Evolutionary conservation across 768 basidiomycete genomes (phyloP).

Genomic region (Amanita jacksonii): DNA sequence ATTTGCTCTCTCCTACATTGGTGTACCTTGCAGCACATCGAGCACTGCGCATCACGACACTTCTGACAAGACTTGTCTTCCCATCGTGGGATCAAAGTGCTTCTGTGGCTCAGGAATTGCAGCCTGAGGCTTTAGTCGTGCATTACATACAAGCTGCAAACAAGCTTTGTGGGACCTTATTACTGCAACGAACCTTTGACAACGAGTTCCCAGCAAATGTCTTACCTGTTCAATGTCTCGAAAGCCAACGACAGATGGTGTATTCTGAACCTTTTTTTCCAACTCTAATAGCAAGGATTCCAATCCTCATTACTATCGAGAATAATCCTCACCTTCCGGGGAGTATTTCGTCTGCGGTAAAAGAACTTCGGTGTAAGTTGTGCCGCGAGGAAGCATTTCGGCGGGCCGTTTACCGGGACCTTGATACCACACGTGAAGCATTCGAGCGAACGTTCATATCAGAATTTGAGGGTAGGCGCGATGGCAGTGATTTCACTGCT

Average conservation of each 20-base stretch:
- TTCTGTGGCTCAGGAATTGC: constrained; percentile 24
- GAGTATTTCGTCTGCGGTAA: constrained; percentile 37
- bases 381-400: constrained; percentile 63
- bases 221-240: constrained; percentile 58
- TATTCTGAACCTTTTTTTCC: constrained; percentile 61
- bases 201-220: constrained; percentile 37
- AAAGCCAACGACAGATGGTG: constrained; percentile 58
- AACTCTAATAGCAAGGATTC: constrained; percentile 51
- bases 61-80: constrained; percentile 68
- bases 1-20: constrained; percentile 50
- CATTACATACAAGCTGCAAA: constrained; percentile 56
- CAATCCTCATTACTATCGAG: constrained; percentile 64
- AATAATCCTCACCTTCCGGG: constrained; percentile 43
- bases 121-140: constrained; percentile 26
- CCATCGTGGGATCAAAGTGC: constrained; percentile 65
- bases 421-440: constrained; percentile 57
- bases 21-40: constrained; percentile 57
- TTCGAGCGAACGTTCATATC: constrained; percentile 55
- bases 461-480: constrained; percentile 33
- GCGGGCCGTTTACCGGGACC: constrained; percentile 65
- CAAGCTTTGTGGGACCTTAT: constrained; percentile 46
- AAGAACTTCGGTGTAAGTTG: constrained; percentile 44
- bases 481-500: constrained; percentile 54
- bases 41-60: constrained; percentile 61
- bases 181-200: constrained; percentile 44